Evolutionary conservation across 805 yeast species (phyloP).

Genomic region (Kregervanrija delftensis): DNA sequence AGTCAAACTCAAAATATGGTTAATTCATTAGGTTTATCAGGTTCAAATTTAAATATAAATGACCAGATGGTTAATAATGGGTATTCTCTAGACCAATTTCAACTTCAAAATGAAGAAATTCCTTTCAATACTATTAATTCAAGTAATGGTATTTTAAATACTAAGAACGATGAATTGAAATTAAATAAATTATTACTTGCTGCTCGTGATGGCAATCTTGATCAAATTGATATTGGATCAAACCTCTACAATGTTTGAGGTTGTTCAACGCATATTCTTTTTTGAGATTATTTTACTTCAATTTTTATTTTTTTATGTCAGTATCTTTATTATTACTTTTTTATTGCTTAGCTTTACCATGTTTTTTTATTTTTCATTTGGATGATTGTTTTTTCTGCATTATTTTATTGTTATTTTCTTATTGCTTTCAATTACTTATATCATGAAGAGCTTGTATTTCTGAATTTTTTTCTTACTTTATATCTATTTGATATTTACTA

Average conservation of each 20-base stretch:
- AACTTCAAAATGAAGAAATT: constrained; percentile 20
- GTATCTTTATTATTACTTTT: background rate
- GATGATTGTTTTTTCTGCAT: background rate
- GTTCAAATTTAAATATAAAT: constrained; percentile 16
- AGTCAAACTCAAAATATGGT: constrained; percentile 14
- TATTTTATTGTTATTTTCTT: background rate
- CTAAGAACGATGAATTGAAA: constrained; percentile 26
- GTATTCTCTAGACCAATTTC: constrained; percentile 13
- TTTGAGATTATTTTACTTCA: background rate
- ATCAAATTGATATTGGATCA: constrained; percentile 41
- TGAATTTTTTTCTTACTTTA: too few relatives aligned
- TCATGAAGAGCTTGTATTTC: too few relatives aligned
- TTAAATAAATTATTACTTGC: constrained; percentile 48
- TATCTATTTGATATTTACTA: too few relatives aligned
- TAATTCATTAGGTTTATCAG: constrained; percentile 19
- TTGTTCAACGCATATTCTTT: background rate
- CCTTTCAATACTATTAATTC: constrained; percentile 20
- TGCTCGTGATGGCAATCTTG: constrained; percentile 49
- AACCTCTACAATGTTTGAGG: constrained; percentile 24
- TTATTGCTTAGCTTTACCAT: background rate
- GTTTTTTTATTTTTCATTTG: background rate
- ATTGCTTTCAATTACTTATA: too few relatives aligned
- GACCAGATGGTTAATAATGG: constrained; percentile 13
- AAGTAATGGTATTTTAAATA: constrained; percentile 10
- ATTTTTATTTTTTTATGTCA: background rate